phyloP scores from a whole-genome alignment of 192 early-diverging fungal species.

The Coemansia sp. region DNA sequence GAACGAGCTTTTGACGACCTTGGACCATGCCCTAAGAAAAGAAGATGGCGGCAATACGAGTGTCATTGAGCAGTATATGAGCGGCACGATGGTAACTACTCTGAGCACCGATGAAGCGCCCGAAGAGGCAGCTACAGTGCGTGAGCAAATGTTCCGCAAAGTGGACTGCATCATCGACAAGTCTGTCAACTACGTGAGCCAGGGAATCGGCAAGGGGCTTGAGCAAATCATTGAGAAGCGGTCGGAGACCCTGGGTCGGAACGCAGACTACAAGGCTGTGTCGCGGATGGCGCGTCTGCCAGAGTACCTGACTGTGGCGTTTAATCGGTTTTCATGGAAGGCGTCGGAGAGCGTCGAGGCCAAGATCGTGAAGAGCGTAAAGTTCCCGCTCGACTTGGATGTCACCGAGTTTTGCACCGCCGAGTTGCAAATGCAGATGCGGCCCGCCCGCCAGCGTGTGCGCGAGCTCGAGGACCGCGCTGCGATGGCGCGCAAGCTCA shows the following conservation, averaged over 20 bases:
- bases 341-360: constrained; percentile 73
- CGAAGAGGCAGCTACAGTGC: constrained; percentile 64
- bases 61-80: constrained; percentile 82
- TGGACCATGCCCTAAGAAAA: constrained; percentile 42
- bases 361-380: constrained; percentile 95
- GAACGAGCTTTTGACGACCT: constrained; percentile 78
- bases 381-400: constrained; percentile 93
- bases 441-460: constrained; percentile 63
- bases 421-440: constrained; percentile 78
- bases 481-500: constrained; percentile 59
- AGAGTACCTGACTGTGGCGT: constrained; percentile 85
- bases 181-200: constrained; percentile 46
- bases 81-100: constrained; percentile 62
- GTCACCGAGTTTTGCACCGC: constrained; percentile 83
- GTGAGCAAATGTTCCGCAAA: constrained; percentile 77
- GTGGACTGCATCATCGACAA: constrained; percentile 71
- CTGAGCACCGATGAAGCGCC: constrained; percentile 69
- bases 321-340: constrained; percentile 98
- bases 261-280: constrained; percentile 77
- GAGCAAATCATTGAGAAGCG: constrained; percentile 89
- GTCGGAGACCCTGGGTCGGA: constrained; percentile 77
- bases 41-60: neutral
- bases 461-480: constrained; percentile 75
- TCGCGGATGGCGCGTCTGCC: constrained; percentile 85
- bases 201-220: constrained; percentile 60